Conservation (phyloP, 202 grass and related monocot species). For the Panicum virgatum region DNA sequence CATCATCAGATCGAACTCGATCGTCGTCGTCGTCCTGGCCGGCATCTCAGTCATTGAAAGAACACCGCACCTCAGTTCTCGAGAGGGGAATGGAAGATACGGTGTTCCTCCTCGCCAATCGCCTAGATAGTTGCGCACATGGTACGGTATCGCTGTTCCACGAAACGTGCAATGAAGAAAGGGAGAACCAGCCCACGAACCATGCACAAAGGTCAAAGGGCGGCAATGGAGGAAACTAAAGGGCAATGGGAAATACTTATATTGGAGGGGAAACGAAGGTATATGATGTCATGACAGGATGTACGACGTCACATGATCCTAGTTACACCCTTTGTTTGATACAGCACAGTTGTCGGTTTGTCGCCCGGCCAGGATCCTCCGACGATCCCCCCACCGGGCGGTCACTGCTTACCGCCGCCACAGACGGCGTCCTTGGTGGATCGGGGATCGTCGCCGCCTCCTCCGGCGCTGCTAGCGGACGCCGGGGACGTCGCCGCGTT, state of each 20-base stretch:
- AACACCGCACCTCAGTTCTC: neutral
- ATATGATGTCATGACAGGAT: neutral
- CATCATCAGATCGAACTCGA: neutral
- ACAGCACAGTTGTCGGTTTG: neutral
- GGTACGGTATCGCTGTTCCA: neutral
- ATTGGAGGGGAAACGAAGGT: neutral
- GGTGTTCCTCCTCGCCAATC: neutral
- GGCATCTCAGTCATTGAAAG: neutral
- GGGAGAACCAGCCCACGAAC: no score
- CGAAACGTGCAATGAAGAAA: neutral
- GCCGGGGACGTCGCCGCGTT: neutral
- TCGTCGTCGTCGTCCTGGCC: neutral
- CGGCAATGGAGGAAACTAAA: neutral
- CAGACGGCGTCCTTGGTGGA: neutral
- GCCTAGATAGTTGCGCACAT: neutral
- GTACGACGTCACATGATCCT: neutral
- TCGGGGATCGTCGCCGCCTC: neutral
- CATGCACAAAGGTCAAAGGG: neutral
- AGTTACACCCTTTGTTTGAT: constrained; percentile 8
- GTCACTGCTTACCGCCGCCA: constrained; percentile 8
- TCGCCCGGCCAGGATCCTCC: neutral
- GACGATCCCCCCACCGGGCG: neutral
- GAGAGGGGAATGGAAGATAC: neutral
- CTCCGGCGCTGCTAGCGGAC: neutral
- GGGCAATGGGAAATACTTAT: neutral